Evolutionary conservation across 306 rosid species (phyloP).

Genomic region (Leucaena leucocephala): DNA sequence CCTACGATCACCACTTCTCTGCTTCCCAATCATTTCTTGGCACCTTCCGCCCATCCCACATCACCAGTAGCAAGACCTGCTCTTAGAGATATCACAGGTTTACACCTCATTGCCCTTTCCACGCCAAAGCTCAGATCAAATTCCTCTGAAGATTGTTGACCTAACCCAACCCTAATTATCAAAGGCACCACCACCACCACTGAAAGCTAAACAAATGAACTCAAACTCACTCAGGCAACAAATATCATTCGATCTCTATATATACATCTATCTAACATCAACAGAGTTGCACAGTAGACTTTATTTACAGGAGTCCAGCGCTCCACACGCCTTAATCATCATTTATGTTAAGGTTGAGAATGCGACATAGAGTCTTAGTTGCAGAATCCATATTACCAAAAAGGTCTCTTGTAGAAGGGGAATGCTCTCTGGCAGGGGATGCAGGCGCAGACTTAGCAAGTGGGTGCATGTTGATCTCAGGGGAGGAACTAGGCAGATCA

Average conservation of each 20-base stretch:
- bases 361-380: slow-evolving; percentile 67
- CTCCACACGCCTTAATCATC: slow-evolving; percentile 48
- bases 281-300: slow-evolving; percentile 21
- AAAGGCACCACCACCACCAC: slow-evolving; percentile 42
- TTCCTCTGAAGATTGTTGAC: slow-evolving; percentile 43
- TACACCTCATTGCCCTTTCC: slow-evolving; percentile 37
- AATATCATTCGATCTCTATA: slow-evolving; percentile 52
- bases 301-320: slow-evolving; percentile 54
- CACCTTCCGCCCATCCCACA: slow-evolving; percentile 34
- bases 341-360: slow-evolving; percentile 66
- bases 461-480: slow-evolving; percentile 47
- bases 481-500: slow-evolving; percentile 52
- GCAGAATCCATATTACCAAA: slow-evolving; percentile 61
- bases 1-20: slow-evolving; percentile 31
- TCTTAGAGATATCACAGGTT: slow-evolving; percentile 30
- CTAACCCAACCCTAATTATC: slow-evolving; percentile 43
- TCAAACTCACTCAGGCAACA: slow-evolving; percentile 36
- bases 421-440: slow-evolving; percentile 54
- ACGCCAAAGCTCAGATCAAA: slow-evolving; percentile 27
- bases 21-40: slow-evolving; percentile 38
- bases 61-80: slow-evolving; percentile 17
- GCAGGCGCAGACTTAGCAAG: slow-evolving; percentile 71
- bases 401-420: slow-evolving; percentile 43
- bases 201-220: slow-evolving; percentile 47
- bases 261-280: slow-evolving; percentile 55